Evolutionary conservation across 371 early-diverging fungal species (phyloP), one percentile per base, ranked within the genome.

Genomic region (Zancudomyces culisetae): DNA sequence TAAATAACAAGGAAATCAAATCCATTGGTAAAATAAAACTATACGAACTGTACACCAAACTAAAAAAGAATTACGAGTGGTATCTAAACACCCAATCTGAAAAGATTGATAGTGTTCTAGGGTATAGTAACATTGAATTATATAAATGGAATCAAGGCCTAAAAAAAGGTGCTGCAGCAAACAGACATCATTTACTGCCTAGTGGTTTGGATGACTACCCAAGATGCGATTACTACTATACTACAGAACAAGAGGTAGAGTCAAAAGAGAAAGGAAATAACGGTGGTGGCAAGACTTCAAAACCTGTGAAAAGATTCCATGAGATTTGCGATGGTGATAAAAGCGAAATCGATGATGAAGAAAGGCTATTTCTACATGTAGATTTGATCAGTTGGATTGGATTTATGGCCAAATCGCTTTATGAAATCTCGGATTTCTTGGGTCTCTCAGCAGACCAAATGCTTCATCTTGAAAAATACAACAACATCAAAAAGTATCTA

Each of bases 131-230:
- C 15, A 49, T 60, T 18, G 82, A 83, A 54, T 87, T 79, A 0
- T 96, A 83, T 69, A 72, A 91, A 13, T 96, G 96, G 96, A n/a
- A n/a, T n/a, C n/a, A n/a, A n/a, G n/a, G n/a, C n/a, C n/a, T n/a
- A n/a, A n/a, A n/a, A n/a, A 69, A 90, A 53, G 96, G 96, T 0
- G 75, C 92, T 26, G 81, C 86, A 3, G 69, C 66, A 15, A 70
- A 76, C 30, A n/a, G n/a, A n/a, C n/a, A n/a, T n/a, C 94, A 96
- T 63, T 83, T 85, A 0, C 66, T 95, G 54, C 85, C 96, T 0
- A 86, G 87, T n/a, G 86, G 95, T 3, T 60, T 95, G 27, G 96
- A 96, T 66, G 96, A 96, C 61, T 96, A 91, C 61, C 96, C 96
- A 27, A 79, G 96, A 0, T 61, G 69, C 12, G 77, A 77, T 15